phyloP scores from a whole-genome alignment of 352 stramenopile genomes.

The Globisporangium okanoganense region DNA sequence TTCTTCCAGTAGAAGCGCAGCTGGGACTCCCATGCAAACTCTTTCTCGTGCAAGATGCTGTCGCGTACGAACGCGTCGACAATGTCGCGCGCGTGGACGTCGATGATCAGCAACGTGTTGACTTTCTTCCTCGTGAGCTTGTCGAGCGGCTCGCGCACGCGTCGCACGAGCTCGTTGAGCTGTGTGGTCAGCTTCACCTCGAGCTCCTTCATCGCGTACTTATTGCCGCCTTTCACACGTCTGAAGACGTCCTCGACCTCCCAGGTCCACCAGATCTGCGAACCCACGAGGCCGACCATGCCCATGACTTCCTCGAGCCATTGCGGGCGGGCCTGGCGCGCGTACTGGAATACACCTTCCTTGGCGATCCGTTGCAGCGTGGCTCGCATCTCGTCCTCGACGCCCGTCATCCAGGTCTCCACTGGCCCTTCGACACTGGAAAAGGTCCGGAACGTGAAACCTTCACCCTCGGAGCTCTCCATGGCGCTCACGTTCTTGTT shows the following conservation, averaged over 20 bases:
- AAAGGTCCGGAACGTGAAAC: constrained; percentile 78
- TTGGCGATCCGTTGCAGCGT: constrained; percentile 90
- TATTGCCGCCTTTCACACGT: constrained; percentile 85
- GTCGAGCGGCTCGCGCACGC: constrained; percentile 86
- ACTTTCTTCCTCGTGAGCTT: constrained; percentile 90
- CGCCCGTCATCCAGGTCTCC: constrained; percentile 91
- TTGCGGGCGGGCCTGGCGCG: constrained; percentile 70
- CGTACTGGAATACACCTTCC: constrained; percentile 92
- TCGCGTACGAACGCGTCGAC: constrained; percentile 89
- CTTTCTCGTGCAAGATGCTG: constrained; percentile 87
- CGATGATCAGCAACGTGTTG: constrained; percentile 90
- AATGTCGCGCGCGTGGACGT: constrained; percentile 89
- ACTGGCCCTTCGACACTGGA: constrained; percentile 88
- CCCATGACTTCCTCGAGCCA: constrained; percentile 90
- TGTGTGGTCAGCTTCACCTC: constrained; percentile 87
- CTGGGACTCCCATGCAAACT: constrained; percentile 90
- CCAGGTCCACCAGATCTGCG: constrained; percentile 94
- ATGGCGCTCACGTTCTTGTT: constrained; percentile 90
- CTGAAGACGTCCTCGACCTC: constrained; percentile 93
- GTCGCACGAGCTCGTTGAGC: constrained; percentile 88
- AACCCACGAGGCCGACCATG: constrained; percentile 91
- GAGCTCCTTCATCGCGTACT: constrained; percentile 93
- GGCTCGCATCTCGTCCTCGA: constrained; percentile 89
- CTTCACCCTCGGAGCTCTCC: constrained; percentile 90
- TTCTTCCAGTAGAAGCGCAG: constrained; percentile 91